These are phyloP conservation scores for Talinum fruticosum DNA, from an alignment of 148 eudicot genomes.

Conservation along the genomic window DNA sequence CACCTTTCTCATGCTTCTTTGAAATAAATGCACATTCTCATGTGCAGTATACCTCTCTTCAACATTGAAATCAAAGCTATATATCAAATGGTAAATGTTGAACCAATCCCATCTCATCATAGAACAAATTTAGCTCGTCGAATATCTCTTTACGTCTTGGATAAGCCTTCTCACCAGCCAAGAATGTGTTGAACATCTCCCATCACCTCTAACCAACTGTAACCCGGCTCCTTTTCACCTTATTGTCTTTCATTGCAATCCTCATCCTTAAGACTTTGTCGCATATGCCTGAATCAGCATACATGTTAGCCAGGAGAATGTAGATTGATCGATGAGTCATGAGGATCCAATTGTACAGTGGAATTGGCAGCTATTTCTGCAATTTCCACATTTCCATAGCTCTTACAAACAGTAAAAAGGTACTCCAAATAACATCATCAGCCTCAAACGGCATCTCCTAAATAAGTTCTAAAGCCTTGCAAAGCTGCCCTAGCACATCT, in stretches of 20 bases:
- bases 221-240: constrained; percentile 86
- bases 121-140: constrained; percentile 45
- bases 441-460: constrained; percentile 77
- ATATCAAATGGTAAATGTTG: constrained; percentile 7
- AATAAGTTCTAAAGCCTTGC: constrained; percentile 62
- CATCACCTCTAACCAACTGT: constrained; percentile 89
- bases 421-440: constrained; percentile 88
- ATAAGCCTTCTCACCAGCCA: constrained; percentile 73
- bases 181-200: constrained; percentile 72
- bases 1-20: no score
- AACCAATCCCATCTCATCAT: constrained; percentile 52
- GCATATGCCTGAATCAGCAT: constrained; percentile 92
- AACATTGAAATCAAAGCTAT: background rate
- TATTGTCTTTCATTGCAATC: constrained; percentile 46
- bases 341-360: constrained; percentile 66
- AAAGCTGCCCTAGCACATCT: constrained; percentile 64
- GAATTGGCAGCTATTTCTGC: constrained; percentile 69
- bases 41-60: constrained; percentile 11
- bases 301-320: constrained; percentile 62
- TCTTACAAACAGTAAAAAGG: constrained; percentile 78
- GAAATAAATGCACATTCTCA: no score
- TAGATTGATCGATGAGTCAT: constrained; percentile 79
- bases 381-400: constrained; percentile 74
- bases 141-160: constrained; percentile 61
- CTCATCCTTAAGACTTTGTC: constrained; percentile 49